These are phyloP conservation scores for Lojkania enalia DNA, from an alignment of 2,329 filamentous ascomycete species.

Conservation along the genomic window DNA sequence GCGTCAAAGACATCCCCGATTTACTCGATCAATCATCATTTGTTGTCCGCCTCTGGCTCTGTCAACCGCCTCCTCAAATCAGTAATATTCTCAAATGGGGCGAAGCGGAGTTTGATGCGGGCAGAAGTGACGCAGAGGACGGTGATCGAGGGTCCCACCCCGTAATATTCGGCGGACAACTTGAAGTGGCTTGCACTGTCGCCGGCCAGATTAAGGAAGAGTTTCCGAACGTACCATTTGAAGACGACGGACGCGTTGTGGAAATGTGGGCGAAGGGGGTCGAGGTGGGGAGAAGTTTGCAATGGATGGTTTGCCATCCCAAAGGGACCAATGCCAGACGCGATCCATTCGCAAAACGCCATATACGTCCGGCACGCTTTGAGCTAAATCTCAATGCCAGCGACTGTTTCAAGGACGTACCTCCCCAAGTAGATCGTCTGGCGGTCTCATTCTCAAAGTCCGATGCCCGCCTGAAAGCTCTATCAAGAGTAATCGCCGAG, in stretches of 20 bases:
- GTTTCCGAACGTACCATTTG: background rate
- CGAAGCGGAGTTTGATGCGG: background rate
- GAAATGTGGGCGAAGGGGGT: background rate
- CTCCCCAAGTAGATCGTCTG: background rate
- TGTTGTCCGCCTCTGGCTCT: background rate
- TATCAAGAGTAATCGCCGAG: background rate
- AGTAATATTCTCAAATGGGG: background rate
- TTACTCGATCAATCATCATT: background rate
- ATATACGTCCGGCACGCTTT: background rate
- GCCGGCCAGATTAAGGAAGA: background rate
- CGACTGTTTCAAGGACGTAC: no score
- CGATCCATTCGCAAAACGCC: background rate
- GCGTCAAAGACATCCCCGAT: background rate
- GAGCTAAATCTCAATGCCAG: background rate
- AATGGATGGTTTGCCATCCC: background rate
- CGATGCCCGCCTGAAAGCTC: background rate
- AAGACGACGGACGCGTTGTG: background rate
- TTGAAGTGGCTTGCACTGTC: background rate
- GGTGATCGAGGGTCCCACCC: background rate
- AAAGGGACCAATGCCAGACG: no score
- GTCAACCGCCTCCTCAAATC: background rate
- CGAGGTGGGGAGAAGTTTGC: background rate
- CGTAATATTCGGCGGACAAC: background rate
- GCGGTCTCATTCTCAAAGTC: background rate
- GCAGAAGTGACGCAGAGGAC: background rate